Conservation (phyloP, 148 eudicot species). For the Rhododendron ferrugineum region DNA sequence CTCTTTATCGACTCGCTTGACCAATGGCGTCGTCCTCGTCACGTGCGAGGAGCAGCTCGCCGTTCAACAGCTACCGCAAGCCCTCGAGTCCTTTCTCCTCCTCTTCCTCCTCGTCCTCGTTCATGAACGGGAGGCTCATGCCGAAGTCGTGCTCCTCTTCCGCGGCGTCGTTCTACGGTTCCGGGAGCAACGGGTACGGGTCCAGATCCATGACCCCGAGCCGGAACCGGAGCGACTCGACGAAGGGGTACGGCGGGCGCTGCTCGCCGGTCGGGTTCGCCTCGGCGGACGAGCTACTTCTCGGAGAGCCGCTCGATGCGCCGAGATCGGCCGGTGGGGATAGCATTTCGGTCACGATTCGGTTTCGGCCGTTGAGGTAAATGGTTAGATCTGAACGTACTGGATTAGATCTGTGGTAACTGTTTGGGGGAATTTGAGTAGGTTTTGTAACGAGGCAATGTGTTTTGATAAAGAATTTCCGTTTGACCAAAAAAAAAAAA, state of each 20-base stretch:
- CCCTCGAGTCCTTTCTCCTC: constrained; percentile 69
- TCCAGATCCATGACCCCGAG: constrained; percentile 55
- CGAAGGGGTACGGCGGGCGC: constrained; percentile 24
- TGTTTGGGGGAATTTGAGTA: not conserved
- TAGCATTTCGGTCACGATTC: constrained; percentile 88
- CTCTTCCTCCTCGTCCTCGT: constrained; percentile 70
- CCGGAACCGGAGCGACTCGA: constrained; percentile 28
- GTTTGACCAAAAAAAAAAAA: too few species aligned
- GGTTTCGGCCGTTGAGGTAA: constrained; percentile 90
- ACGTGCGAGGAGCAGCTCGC: constrained; percentile 77
- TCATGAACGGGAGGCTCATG: constrained; percentile 50
- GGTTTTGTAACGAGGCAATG: not conserved
- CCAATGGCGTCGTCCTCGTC: constrained; percentile 57
- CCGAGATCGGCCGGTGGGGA: constrained; percentile 66
- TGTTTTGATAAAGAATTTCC: not conserved
- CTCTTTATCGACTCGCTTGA: constrained; percentile 1
- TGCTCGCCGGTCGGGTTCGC: constrained; percentile 51
- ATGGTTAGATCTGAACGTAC: constrained; percentile 25
- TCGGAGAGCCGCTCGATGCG: constrained; percentile 40
- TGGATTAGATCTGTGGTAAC: constrained; percentile 21
- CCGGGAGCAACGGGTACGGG: constrained; percentile 26
- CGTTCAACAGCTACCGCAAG: constrained; percentile 43
- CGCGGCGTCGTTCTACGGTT: constrained; percentile 31
- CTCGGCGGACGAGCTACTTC: constrained; percentile 45
- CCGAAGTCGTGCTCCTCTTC: constrained; percentile 55